These are phyloP conservation scores for Neurospora intermedia DNA, from an alignment of 495 filamentous ascomycete species.

Conservation along the genomic window DNA sequence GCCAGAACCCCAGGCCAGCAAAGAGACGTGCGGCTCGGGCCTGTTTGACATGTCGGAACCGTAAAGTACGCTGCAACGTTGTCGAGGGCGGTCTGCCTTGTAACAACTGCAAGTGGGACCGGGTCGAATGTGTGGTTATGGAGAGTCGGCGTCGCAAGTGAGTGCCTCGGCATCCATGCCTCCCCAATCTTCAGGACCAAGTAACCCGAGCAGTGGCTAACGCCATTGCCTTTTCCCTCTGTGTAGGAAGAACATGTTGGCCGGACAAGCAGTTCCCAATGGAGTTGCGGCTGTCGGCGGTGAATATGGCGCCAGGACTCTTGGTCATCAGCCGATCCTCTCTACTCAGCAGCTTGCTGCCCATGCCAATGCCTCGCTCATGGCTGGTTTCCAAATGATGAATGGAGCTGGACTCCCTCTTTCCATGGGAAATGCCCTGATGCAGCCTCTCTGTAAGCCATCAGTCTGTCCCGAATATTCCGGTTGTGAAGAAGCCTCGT, in stretches of 20 bases:
- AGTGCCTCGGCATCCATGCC: constrained; percentile 23
- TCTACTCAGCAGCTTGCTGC: background rate
- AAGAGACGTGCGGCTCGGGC: constrained; percentile 82
- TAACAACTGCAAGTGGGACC: constrained; percentile 80
- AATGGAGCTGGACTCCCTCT: background rate
- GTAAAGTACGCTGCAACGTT: constrained; percentile 92
- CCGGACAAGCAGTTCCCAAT: background rate
- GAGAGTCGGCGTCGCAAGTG: constrained; percentile 87
- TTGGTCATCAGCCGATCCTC: background rate
- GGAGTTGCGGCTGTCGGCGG: background rate
- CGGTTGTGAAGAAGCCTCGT: background rate
- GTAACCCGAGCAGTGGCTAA: background rate
- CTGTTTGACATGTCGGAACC: constrained; percentile 73
- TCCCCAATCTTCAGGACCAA: background rate
- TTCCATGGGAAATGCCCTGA: background rate
- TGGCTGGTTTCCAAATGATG: background rate
- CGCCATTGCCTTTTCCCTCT: background rate
- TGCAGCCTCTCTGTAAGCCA: background rate
- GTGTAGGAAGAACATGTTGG: background rate
- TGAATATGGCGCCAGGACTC: background rate
- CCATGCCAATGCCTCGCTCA: background rate
- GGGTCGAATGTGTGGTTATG: constrained; percentile 78
- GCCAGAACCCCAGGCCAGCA: constrained; percentile 24
- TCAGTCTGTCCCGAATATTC: background rate
- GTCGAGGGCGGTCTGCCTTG: constrained; percentile 72